Evolutionary conservation across 768 basidiomycete species (phyloP), one percentile per base, ranked within the genome.

Genomic region (Rhizopogon salebrosus): DNA sequence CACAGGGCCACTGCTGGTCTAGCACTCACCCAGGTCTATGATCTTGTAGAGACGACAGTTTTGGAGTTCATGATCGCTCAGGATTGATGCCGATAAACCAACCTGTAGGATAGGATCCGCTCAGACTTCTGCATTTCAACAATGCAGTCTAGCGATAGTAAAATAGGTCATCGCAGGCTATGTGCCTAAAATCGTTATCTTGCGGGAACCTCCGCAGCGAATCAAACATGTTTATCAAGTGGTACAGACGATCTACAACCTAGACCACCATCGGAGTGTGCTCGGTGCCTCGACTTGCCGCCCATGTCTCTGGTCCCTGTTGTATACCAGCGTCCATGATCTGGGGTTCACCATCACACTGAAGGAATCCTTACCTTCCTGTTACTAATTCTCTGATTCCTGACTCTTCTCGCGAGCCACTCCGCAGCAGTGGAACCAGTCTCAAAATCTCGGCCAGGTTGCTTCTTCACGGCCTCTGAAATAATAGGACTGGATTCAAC

Each of bases 401-500:
- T 70, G 54, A 74, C 58, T 7, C 78, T 60, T 39, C 76, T 64
- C 4, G 65, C 57, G 36, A 75, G 74, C 77, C 77, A 78, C 11
- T 71, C 70, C 3, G 54, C 58, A 2, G 74, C 66, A 1, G 76
- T 79, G 1, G 65, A 52, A 11, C 65, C 67, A 1, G 69, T 72
- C 23, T 70, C 53, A 48, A 65, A 73, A 51, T 64, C 65, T 71
- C 60, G 69, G 16, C 73, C 77, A 0, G 72, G 67, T 4, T 59
- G 60, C 11, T 64, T 64, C 7, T 53, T 59, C n/a, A 69, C 68
- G 5, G 75, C 71, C 2, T 75, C 71, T 0, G 79, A 77, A 14
- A 87, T 76, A 2, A 78, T 51, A 0, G 70, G 57, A 52, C 84
- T 85, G 6, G 78, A 72, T 26, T 81, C 75, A 0, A 71, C 65